Percentiles rank a stretch among this genome's conserved stretches.
phyloP scores from a whole-genome alignment of 2,329 filamentous ascomycete species.

The Pseudogymnoascus sp. region DNA sequence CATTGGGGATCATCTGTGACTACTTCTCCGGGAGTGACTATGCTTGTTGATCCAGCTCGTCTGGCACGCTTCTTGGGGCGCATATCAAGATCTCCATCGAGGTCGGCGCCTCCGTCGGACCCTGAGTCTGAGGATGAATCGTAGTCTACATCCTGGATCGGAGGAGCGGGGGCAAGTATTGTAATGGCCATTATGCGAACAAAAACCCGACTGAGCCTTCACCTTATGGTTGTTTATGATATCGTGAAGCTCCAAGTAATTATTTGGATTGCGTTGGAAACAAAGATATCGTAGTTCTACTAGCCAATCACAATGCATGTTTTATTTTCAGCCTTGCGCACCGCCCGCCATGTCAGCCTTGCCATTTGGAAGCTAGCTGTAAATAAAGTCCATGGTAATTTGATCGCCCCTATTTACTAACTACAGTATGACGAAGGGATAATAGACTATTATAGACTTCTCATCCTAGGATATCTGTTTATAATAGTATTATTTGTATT shows the following conservation, averaged over 20 bases:
- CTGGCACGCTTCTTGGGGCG: conserved; percentile 35
- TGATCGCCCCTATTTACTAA: neutral
- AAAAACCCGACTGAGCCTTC: neutral
- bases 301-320: neutral
- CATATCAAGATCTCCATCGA: conserved; percentile 35
- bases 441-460: neutral
- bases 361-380: neutral
- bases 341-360: neutral
- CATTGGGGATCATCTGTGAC: conserved; percentile 92
- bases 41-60: conserved; percentile 36
- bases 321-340: neutral
- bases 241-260: neutral
- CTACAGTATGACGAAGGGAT: neutral
- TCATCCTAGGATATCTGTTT: neutral
- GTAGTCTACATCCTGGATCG: conserved; percentile 16
- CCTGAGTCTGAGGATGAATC: conserved; percentile 18
- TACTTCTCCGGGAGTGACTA: conserved; percentile 82
- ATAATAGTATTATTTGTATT: neutral
- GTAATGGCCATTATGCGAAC: conserved; percentile 27
- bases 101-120: conserved; percentile 27
- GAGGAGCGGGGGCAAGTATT: conserved; percentile 27
- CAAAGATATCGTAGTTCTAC: neutral
- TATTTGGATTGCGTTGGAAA: neutral
- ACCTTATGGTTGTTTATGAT: neutral
- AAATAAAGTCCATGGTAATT: neutral